A percentile compares a stretch with the other conserved stretches of the same genome.
Conservation (phyloP, 1,284 basidiomycete genomes). For the Ustilago lituana region DNA sequence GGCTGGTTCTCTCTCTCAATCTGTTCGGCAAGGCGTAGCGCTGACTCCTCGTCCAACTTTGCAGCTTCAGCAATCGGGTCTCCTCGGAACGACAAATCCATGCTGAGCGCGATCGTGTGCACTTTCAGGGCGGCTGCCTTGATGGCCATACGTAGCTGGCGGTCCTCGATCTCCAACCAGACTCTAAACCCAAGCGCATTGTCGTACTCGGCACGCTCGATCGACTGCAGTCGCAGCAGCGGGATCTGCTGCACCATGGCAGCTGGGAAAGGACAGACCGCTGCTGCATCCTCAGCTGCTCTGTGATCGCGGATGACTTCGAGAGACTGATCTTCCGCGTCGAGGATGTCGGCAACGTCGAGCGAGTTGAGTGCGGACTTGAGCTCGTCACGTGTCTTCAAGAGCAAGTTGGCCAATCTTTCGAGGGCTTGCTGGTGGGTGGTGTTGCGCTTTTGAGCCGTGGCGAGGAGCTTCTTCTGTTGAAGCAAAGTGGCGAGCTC, state of each 20-base stretch:
- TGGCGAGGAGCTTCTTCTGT: constrained; percentile 5
- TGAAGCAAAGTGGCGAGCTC: constrained; percentile 20
- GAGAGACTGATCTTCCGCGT: constrained; percentile 45
- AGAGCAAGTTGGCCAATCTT: constrained; percentile 1
- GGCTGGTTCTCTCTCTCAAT: constrained; percentile 12
- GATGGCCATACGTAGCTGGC: constrained; percentile 23
- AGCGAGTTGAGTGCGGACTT: constrained; percentile 31
- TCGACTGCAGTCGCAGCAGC: constrained; percentile 31
- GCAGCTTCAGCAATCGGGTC: constrained; percentile 24
- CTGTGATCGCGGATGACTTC: constrained; percentile 29
- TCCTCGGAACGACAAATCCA: constrained; percentile 11
- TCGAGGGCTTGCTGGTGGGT: constrained; percentile 21
- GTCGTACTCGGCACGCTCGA: constrained; percentile 42
- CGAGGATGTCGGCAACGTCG: constrained; percentile 38
- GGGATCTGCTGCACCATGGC: constrained; percentile 29
- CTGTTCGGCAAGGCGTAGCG: constrained; percentile 24
- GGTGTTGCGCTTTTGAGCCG: constrained; percentile 21
- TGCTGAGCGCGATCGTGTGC: constrained; percentile 9
- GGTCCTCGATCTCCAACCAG: constrained; percentile 36
- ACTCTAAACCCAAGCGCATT: constrained; percentile 21
- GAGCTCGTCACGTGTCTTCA: constrained; percentile 33
- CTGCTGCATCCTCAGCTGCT: constrained; percentile 13
- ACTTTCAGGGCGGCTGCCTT: constrained; percentile 28
- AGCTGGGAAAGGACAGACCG: constrained; percentile 19
- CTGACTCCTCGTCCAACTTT: constrained; percentile 17